Conservation (phyloP, 768 basidiomycete species). For the Boletus sp. region DNA sequence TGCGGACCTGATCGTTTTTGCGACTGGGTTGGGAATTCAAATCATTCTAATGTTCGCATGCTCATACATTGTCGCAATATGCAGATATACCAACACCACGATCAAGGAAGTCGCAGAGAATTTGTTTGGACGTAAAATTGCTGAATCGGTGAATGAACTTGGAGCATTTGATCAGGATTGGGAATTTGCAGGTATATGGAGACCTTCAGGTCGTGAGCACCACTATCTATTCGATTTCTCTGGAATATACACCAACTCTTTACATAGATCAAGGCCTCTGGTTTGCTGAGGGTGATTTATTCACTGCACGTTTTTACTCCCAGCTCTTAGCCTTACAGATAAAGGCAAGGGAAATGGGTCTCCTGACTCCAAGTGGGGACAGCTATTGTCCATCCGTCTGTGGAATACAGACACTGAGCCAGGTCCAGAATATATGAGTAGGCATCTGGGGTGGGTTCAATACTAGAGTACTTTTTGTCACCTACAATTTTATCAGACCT, state of each 20-base stretch:
- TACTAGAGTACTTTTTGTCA: neutral
- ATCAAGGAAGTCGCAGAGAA: neutral
- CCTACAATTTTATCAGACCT: neutral
- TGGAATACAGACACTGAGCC: neutral
- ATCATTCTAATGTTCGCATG: neutral
- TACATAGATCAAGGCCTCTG: neutral
- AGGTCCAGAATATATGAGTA: neutral
- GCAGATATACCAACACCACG: neutral
- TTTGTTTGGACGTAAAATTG: neutral
- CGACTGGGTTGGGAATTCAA: neutral
- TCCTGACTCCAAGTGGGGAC: neutral
- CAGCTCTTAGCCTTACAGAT: conserved; percentile 1
- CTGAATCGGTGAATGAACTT: conserved; percentile 9
- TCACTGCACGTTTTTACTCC: conserved; percentile 1
- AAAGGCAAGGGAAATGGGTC: neutral
- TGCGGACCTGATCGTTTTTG: neutral
- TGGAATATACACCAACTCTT: neutral
- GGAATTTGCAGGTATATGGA: conserved; percentile 10
- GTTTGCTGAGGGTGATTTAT: conserved; percentile 4
- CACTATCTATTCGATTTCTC: neutral
- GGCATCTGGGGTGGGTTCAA: neutral
- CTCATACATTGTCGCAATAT: neutral
- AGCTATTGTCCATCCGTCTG: neutral
- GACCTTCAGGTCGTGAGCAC: conserved; percentile 6
- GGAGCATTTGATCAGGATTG: conserved; percentile 9